Percentiles rank a stretch among this genome's conserved stretches.
phyloP scores from a whole-genome alignment of 2,329 filamentous ascomycete species.

The Celoporthe dispersa region DNA sequence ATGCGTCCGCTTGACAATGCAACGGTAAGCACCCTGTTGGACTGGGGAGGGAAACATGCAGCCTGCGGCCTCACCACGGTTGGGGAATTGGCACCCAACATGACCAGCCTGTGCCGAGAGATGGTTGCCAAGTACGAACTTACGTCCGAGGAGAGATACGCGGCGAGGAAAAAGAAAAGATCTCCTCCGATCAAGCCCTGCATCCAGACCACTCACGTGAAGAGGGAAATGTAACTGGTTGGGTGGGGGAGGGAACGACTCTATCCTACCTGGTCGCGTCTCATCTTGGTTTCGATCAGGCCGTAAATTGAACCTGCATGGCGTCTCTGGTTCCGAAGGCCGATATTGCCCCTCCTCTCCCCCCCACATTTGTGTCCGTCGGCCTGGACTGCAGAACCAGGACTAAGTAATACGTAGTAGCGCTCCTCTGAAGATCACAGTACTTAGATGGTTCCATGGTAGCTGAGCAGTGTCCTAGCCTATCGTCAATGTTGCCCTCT shows the following conservation, averaged over 20 bases:
- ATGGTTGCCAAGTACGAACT: not conserved
- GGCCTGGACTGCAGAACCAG: not conserved
- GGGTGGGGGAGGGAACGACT: not conserved
- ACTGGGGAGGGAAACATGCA: not conserved
- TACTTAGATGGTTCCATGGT: not conserved
- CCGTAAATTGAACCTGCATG: not conserved
- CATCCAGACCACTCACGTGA: not conserved
- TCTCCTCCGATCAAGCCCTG: not conserved
- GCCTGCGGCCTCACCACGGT: not conserved
- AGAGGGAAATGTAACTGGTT: not conserved
- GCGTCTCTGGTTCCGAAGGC: not conserved
- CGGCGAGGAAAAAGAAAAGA: not conserved
- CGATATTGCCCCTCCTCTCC: too few relatives aligned
- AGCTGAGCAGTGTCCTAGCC: too few relatives aligned
- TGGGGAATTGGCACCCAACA: not conserved
- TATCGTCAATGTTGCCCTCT: too few relatives aligned
- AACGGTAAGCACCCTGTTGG: conserved; percentile 10
- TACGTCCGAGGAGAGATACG: not conserved
- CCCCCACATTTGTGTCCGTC: not conserved
- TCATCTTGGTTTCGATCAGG: not conserved
- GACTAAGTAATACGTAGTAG: too few relatives aligned
- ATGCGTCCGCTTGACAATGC: not conserved
- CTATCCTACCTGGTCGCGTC: not conserved
- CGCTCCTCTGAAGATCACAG: not conserved
- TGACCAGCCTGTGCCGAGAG: not conserved